Evolutionary conservation across 2,329 filamentous ascomycete genomes (phyloP), one percentile per base, ranked within the genome.

Genomic region (Parasarocladium wereldwijsianum): DNA sequence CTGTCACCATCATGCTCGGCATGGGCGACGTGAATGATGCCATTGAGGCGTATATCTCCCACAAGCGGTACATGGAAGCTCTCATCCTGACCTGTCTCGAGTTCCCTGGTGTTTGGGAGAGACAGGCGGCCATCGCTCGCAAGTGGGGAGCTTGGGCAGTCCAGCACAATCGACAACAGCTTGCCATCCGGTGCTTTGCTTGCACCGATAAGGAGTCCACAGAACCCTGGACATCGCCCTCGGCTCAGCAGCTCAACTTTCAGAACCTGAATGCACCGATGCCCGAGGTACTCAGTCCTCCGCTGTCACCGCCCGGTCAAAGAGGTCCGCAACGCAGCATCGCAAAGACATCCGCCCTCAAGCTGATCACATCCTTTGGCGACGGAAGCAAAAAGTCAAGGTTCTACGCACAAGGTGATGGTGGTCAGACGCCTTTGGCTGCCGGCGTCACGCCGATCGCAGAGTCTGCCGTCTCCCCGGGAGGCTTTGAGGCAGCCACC

Each of bases 141-240:
- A 87, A 90, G 60, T 98, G 90, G 90, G 90, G 90, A 34, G 87
- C 94, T 45, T 76, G 81, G 59, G 83, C 87, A 21, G 76, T 94
- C 9, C 76, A 81, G 38, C 77, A 90, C 42, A 79, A 81, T 11
- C 80, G 93, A 43, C 81, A 90, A 40, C 82, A 93, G 43, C 62
- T 98, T 26, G 90, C 90, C 12, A 90, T 94, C 28, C 68, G 86
- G 43, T 96, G 78, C 54, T 94, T 94, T 50, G 84, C 87, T 28
- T 94, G 87, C 50, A 90, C 84, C 12, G 84, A 81, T 15, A 66
- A 78, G 13, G 85, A 94, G 47, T 79, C 82, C 0, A 74, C 78
- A 0, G 84, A 90, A 49, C 78, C 83, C 2, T 94, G 85, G 86
- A 71, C 76, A 13, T 93, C 86, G 7, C 85, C 87, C 8, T 77